phyloP scores from a whole-genome alignment of 2,329 filamentous ascomycete species.

The Beauveria medogensis region DNA sequence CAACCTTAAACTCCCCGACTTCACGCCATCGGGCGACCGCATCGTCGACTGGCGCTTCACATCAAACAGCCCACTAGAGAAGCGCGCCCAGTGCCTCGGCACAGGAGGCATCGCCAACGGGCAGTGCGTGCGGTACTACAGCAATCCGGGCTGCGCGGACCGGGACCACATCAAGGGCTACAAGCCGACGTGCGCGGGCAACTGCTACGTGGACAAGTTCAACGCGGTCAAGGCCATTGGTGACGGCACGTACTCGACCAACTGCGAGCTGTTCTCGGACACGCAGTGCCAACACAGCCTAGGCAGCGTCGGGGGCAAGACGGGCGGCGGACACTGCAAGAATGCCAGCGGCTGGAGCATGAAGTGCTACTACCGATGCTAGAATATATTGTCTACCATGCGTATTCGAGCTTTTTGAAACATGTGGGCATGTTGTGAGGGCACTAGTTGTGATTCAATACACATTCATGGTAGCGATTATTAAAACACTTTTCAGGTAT shows the following conservation, averaged over 20 bases:
- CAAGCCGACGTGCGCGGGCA: conserved; percentile 10
- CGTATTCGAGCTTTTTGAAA: no score
- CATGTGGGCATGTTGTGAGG: no score
- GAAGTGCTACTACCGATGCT: conserved; percentile 13
- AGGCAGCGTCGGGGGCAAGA: conserved; percentile 3
- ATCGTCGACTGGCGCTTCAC: conserved; percentile 7
- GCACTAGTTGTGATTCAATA: no score
- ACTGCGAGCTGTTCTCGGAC: conserved; percentile 10
- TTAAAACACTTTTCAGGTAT: no score
- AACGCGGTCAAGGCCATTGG: conserved; percentile 4
- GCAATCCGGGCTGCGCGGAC: not conserved
- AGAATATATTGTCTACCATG: not conserved
- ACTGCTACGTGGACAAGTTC: conserved; percentile 13
- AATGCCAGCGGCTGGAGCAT: conserved; percentile 9
- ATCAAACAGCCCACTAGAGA: not conserved
- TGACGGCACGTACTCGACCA: conserved; percentile 11
- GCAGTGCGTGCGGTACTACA: conserved; percentile 11
- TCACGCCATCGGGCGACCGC: conserved; percentile 3
- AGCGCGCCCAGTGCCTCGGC: not conserved
- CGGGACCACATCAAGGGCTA: conserved; percentile 11
- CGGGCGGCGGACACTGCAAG: not conserved
- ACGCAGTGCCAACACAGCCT: conserved; percentile 7
- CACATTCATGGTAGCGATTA: no score
- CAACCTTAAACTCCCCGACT: conserved; percentile 8
- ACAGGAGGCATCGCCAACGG: conserved; percentile 7